Evolutionary conservation across 495 filamentous ascomycete species (phyloP).

Genomic region (Oleoguttula mirabilis): DNA sequence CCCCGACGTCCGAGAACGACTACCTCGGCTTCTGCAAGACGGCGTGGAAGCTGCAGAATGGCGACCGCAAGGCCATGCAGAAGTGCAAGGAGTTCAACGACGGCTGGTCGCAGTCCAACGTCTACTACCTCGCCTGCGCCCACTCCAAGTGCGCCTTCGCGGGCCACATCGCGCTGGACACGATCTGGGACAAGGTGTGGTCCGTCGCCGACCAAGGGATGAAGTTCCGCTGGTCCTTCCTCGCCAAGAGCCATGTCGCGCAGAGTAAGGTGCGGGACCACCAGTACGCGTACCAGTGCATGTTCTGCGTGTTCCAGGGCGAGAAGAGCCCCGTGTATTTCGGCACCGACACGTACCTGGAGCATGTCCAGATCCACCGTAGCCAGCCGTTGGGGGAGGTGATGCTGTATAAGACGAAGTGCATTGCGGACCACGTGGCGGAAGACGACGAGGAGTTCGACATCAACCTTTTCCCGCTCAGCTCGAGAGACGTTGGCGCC

Average conservation of each 20-base stretch:
- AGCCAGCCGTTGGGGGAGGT: slow-evolving; percentile 6
- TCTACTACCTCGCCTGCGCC: slow-evolving; percentile 8
- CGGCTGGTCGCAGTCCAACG: slow-evolving; percentile 3
- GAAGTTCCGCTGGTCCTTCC: slow-evolving; percentile 15
- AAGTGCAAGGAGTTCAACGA: slow-evolving; percentile 10
- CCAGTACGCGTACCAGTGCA: slow-evolving; percentile 15
- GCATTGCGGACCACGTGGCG: slow-evolving; percentile 9
- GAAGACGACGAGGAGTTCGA: slow-evolving; percentile 15
- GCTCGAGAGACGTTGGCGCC: background rate
- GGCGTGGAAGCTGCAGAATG: slow-evolving; percentile 15
- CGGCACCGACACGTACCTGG: slow-evolving; percentile 12
- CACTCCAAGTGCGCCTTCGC: slow-evolving; percentile 11
- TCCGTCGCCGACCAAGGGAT: slow-evolving; percentile 2
- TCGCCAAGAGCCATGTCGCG: slow-evolving; percentile 11
- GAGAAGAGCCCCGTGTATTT: slow-evolving; percentile 5
- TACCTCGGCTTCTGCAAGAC: slow-evolving; percentile 18
- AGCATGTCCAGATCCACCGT: slow-evolving; percentile 10
- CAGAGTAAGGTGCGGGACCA: slow-evolving; percentile 6
- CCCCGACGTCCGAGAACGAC: slow-evolving; percentile 11
- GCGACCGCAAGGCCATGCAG: slow-evolving; percentile 3
- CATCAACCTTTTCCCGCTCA: slow-evolving; percentile 15
- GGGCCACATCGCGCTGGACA: slow-evolving; percentile 1
- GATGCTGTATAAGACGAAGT: slow-evolving; percentile 6
- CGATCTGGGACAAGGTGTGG: slow-evolving; percentile 6
- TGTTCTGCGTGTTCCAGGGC: slow-evolving; percentile 14